Evolutionary conservation across 192 early-diverging fungal species (phyloP).

Genomic region (Backusella sp.): DNA sequence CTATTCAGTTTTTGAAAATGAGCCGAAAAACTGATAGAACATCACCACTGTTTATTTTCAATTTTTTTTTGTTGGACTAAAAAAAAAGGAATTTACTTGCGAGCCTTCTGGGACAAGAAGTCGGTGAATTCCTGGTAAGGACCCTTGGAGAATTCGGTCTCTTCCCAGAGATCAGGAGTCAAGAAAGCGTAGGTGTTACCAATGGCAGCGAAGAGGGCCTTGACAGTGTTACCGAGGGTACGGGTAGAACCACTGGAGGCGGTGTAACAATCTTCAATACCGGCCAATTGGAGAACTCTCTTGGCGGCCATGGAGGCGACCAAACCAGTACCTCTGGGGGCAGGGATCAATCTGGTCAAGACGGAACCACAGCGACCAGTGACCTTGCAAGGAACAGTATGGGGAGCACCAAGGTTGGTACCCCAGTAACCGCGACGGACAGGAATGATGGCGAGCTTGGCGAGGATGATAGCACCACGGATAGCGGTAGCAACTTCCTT

Average conservation of each 20-base stretch:
- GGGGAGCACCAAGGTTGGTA: slow-evolving; percentile 91
- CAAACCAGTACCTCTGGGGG: slow-evolving; percentile 99
- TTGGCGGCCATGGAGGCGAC: slow-evolving; percentile 97
- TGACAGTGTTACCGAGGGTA: slow-evolving; percentile 99
- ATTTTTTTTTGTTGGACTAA: not conserved
- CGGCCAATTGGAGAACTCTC: slow-evolving; percentile 95
- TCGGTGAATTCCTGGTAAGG: slow-evolving; percentile 92
- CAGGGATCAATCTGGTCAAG: slow-evolving; percentile 90
- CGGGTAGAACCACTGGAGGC: slow-evolving; percentile 94
- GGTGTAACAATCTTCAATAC: slow-evolving; percentile 98
- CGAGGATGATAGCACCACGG: slow-evolving; percentile 97
- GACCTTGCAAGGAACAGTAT: slow-evolving; percentile 98
- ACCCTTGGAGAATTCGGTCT: slow-evolving; percentile 82
- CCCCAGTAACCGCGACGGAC: slow-evolving; percentile 99
- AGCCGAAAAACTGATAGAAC: not conserved
- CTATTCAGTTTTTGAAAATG: slow-evolving; percentile 8
- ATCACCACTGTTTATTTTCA: not conserved
- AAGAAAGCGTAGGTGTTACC: slow-evolving; percentile 96
- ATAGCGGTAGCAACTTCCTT: slow-evolving; percentile 99
- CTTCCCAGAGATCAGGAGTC: slow-evolving; percentile 95
- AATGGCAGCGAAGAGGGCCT: slow-evolving; percentile 98
- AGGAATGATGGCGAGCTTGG: slow-evolving; percentile 97
- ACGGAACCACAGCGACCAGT: slow-evolving; percentile 96
- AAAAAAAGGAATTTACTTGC: slow-evolving; percentile 36
- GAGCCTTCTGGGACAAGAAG: slow-evolving; percentile 59